Conservation (phyloP, 345 rosid genomes). For the Lepidium didymum region DNA sequence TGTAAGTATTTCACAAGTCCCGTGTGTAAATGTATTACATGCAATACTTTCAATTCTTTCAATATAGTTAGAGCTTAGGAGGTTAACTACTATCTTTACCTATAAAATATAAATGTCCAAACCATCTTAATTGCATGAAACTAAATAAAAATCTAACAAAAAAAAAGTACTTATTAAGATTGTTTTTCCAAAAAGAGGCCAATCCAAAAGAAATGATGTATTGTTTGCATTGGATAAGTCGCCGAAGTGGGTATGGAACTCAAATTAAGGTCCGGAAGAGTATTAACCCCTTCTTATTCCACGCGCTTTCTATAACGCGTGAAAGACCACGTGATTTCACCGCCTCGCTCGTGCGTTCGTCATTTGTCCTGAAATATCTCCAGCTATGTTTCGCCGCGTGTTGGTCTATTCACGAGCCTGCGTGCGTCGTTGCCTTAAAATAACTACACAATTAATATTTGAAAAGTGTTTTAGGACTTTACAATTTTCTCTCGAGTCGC, state of each 20-base stretch:
- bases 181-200: too few relatives aligned
- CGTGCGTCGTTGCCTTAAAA: neutral
- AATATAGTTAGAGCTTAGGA: too few relatives aligned
- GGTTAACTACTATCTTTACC: too few relatives aligned
- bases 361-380: neutral
- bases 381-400: conserved; percentile 14
- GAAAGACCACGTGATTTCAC: conserved; percentile 9
- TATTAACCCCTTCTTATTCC: neutral
- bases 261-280: conserved; percentile 9
- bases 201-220: too few relatives aligned
- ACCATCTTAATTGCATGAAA: too few relatives aligned
- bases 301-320: neutral
- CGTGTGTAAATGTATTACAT: too few relatives aligned
- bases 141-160: too few relatives aligned
- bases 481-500: neutral
- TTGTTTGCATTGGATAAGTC: neutral
- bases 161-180: too few relatives aligned
- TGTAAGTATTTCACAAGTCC: too few relatives aligned
- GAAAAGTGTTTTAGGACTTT: neutral
- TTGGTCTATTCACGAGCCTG: neutral
- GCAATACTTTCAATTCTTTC: too few relatives aligned
- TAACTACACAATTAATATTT: neutral
- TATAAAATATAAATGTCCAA: too few relatives aligned
- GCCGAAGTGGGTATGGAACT: conserved; percentile 17
- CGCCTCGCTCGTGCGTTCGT: neutral